Base-by-base conservation (phyloP, 495 filamentous ascomycete genomes). In the Acidiella bohemica region DNA sequence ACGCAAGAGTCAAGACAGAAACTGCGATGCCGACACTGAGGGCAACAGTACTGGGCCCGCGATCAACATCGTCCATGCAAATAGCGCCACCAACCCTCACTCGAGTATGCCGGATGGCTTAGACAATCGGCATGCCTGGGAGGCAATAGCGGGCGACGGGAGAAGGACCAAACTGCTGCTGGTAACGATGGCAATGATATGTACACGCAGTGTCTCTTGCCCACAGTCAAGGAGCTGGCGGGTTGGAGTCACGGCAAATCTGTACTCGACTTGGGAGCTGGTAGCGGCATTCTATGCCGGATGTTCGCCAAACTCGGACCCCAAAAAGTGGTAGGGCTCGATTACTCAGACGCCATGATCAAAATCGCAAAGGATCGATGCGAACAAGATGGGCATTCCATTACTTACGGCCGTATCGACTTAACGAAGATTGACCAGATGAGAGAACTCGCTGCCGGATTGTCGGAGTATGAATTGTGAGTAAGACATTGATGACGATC, bases 141-240 rank as follows among this genome's bases (percentile, higher is more conserved):
- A 36, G 16, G 25, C 18, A 5, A 28, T 27, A 11, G 33, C 42
- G 6, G 25, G 30, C 25, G 38, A 21, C 1, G 42, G 42, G 33
- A 39, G 3, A 5, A 19, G n/a, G 32, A 30, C 12, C 37, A 40
- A 20, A 36, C 20, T 22, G 32, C 11, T 3, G 14, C 4, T 16
- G 34, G 34, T 22, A 16, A 37, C 12, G 42, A 39, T 23, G 42
- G 42, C 16, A 39, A 38, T 19, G 32, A 44, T 18, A 36, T 44
- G 41, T 44, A 25, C 23, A 35, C 18, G 5, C 20, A 44, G 22
- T 31, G 23, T 11, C 20, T 44, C 10, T 9, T 44, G 6, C 41
- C 41, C 3, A n/a, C 23, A 13, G 22, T 44, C 12, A 9, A 39
- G 7, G 17, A 39, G 6, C 7, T 39, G 11, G 2, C 42, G 9